Conservation (phyloP, 768 basidiomycete species). For the Imleria badia region DNA sequence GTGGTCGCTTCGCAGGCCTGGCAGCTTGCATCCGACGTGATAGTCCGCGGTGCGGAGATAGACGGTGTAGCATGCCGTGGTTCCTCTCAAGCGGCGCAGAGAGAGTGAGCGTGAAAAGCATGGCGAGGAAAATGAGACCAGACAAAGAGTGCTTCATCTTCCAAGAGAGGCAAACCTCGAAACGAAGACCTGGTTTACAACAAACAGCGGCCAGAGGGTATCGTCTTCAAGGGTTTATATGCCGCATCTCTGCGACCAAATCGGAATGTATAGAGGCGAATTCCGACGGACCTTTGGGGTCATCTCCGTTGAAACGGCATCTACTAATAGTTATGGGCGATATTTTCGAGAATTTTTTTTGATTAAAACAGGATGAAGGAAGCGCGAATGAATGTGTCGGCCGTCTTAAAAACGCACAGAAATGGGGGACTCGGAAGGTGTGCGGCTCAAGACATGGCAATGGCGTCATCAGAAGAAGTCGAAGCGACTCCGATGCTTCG, state of each 20-base stretch:
- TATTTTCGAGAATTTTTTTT: background rate
- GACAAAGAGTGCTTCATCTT: background rate
- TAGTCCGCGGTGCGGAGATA: constrained; percentile 2
- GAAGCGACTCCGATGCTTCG: too few relatives aligned
- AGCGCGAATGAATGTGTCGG: too few relatives aligned
- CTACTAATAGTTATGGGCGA: background rate
- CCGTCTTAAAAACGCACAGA: too few relatives aligned
- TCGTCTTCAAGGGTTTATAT: background rate
- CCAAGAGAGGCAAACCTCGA: too few relatives aligned
- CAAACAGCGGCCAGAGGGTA: background rate
- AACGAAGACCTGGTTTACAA: background rate
- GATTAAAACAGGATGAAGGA: background rate
- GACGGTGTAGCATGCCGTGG: background rate
- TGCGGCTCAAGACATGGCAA: too few relatives aligned
- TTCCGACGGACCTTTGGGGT: background rate
- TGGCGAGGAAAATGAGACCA: background rate
- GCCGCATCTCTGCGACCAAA: background rate
- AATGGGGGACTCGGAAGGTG: too few relatives aligned
- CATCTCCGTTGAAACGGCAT: background rate
- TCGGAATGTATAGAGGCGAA: background rate
- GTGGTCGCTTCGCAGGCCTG: background rate
- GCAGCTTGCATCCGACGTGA: constrained; percentile 1
- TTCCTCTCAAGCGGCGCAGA: constrained; percentile 3
- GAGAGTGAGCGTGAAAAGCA: background rate
- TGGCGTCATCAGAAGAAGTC: too few relatives aligned